These are phyloP conservation scores for Zymoseptoria passerinii DNA, from an alignment of 2,329 filamentous ascomycete species.

Conservation along the genomic window DNA sequence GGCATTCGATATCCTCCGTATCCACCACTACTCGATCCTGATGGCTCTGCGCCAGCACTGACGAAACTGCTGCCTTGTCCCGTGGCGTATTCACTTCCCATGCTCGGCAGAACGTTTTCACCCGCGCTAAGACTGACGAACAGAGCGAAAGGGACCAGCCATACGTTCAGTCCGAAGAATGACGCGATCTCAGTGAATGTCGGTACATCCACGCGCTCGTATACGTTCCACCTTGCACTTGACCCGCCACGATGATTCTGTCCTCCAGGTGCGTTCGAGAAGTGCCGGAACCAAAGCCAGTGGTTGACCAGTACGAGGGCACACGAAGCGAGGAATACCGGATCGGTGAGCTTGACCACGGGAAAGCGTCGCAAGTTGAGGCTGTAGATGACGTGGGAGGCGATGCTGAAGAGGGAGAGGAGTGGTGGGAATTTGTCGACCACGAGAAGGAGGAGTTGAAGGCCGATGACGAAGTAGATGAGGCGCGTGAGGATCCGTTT, in stretches of 20 bases:
- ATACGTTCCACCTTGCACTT: slow-evolving; percentile 33
- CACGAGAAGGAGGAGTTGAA: slow-evolving; percentile 67
- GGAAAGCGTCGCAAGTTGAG: slow-evolving; percentile 73
- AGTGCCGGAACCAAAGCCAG: slow-evolving; percentile 92
- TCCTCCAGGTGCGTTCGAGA: slow-evolving; percentile 53
- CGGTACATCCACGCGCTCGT: slow-evolving; percentile 48
- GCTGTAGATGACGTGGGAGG: slow-evolving; percentile 76
- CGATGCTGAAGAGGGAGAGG: slow-evolving; percentile 65
- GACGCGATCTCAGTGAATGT: slow-evolving; percentile 90
- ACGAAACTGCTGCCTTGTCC: slow-evolving; percentile 47
- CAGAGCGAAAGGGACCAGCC: slow-evolving; percentile 89
- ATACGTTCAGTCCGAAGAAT: slow-evolving; percentile 93
- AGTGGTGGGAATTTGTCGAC: slow-evolving; percentile 79
- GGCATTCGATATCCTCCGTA: slow-evolving; percentile 37
- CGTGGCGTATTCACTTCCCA: slow-evolving; percentile 67
- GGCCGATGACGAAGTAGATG: slow-evolving; percentile 70
- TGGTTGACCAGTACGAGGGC: slow-evolving; percentile 82
- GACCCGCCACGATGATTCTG: slow-evolving; percentile 42
- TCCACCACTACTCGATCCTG: slow-evolving; percentile 7
- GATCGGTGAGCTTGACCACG: slow-evolving; percentile 77
- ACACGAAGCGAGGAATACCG: slow-evolving; percentile 77
- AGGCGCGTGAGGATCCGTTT: slow-evolving; percentile 77
- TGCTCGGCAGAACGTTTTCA: slow-evolving; percentile 89
- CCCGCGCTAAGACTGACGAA: slow-evolving; percentile 92
- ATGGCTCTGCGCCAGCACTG: slow-evolving; percentile 35